Evolutionary conservation across 345 rosid species (phyloP), one percentile per base, ranked within the genome.

Genomic region (Linum usitatissimum): DNA sequence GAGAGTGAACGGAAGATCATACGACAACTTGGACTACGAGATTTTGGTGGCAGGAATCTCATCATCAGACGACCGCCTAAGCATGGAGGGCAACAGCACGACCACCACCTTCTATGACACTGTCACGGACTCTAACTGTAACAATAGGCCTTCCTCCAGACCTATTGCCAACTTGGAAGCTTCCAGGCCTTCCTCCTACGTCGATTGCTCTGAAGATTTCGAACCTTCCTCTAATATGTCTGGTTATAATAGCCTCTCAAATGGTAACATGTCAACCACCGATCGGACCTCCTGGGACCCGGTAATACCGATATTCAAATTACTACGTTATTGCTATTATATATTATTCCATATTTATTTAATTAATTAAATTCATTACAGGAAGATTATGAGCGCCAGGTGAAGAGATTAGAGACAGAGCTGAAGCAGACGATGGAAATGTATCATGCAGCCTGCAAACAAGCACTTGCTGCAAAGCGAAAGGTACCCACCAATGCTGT

Each of bases 381-480:
- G 49, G 8, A 6, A 42, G 49, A 42, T 42, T 42, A 42, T 14
- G 49, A 42, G 49, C 49, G 49, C 10, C 49, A 42, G 9, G 2
- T 42, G 49, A 42, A 9, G 9, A 42, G 49, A 42, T 13, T 42
- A 14, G 58, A 58, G 30, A 51, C 9, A 0, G 67, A 71, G 49
- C 64, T 72, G 6, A 59, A 67, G 30, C 71, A 63, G 55, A 72
- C 68, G 36, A 64, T 63, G 59, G 71, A 67, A 4, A 63, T 67
- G 71, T 72, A 60, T 58, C 71, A 60, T 53, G 57, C 61, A 59
- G 68, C 76, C 40, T 68, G 65, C 62, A 67, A 63, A 54, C 65
- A 72, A 31, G 76, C 68, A 48, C 39, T 65, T 39, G 53, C 51
- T 9, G 53, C 66, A 58, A 72, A 67, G 56, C 68, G 48, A 34